A percentile compares a stretch with the other conserved stretches of the same genome.
phyloP scores from a whole-genome alignment of 2,329 filamentous ascomycete genomes.

The Zymoseptoria crescenta region DNA sequence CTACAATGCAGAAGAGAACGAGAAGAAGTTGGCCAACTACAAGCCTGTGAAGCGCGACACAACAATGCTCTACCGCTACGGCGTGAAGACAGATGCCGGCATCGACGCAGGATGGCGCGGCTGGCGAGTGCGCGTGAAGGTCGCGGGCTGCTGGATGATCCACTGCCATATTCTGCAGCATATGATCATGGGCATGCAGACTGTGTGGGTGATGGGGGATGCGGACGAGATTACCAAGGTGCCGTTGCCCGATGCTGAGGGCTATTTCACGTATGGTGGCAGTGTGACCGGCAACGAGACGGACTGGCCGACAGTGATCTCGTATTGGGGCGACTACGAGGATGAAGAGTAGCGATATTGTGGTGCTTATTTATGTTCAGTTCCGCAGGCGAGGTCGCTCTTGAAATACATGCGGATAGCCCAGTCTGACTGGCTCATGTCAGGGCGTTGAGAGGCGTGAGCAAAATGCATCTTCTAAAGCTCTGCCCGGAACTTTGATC shows the following conservation, averaged over 20 bases:
- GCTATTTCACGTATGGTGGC: slow-evolving; percentile 40
- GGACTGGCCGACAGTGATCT: slow-evolving; percentile 16
- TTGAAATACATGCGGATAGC: neutral
- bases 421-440: neutral
- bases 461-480: neutral
- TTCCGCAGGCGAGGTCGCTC: neutral
- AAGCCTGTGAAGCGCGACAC: slow-evolving; percentile 40
- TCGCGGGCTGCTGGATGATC: slow-evolving; percentile 52
- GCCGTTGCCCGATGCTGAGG: slow-evolving; percentile 30
- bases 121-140: slow-evolving; percentile 49
- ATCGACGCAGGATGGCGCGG: slow-evolving; percentile 50
- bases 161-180: slow-evolving; percentile 54
- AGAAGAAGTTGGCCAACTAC: slow-evolving; percentile 34
- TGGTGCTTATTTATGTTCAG: neutral
- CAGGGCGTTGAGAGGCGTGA: neutral
- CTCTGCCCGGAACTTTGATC: neutral
- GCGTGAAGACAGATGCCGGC: slow-evolving; percentile 32
- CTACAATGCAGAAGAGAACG: slow-evolving; percentile 45
- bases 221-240: slow-evolving; percentile 32
- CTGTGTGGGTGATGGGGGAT: slow-evolving; percentile 41
- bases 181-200: slow-evolving; percentile 50
- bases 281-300: slow-evolving; percentile 34
- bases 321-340: slow-evolving; percentile 15
- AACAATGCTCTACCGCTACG: slow-evolving; percentile 51
- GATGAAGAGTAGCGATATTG: neutral